phyloP scores from a whole-genome alignment of 495 filamentous ascomycete species.

The Wilcoxina mikolae region DNA sequence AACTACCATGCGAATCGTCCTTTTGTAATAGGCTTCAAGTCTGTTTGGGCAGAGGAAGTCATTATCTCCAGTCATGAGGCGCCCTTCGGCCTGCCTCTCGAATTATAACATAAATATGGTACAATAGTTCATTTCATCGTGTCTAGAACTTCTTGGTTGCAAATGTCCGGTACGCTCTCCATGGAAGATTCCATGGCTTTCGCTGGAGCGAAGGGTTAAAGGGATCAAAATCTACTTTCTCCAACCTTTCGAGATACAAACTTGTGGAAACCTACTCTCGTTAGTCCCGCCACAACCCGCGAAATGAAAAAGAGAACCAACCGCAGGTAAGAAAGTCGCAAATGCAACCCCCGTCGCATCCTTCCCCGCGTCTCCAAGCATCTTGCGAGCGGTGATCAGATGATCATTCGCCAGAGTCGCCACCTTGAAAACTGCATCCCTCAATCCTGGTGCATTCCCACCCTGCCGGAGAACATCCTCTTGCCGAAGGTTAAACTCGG shows the following conservation, averaged over 20 bases:
- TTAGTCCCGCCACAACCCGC: conserved; percentile 9
- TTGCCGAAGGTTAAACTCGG: conserved; percentile 58
- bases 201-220: conserved; percentile 49
- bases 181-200: conserved; percentile 77
- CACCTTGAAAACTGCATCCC: conserved; percentile 80
- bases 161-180: conserved; percentile 62
- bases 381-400: conserved; percentile 80
- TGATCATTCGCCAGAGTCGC: conserved; percentile 91
- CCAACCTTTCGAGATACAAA: conserved; percentile 61
- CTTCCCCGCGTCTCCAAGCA: conserved; percentile 62
- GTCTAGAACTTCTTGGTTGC: conserved; percentile 34
- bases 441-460: conserved; percentile 56
- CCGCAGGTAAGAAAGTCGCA: conserved; percentile 25
- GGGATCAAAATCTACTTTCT: conserved; percentile 71
- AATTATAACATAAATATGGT: neutral
- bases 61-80: too few species aligned
- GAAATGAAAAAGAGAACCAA: neutral
- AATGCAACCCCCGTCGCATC: conserved; percentile 64
- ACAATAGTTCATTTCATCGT: neutral
- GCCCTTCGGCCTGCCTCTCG: neutral
- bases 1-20: too few species aligned
- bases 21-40: too few species aligned
- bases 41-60: too few species aligned
- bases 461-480: conserved; percentile 80
- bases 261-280: conserved; percentile 45